These are phyloP conservation scores for Neurospora sp. DNA, from an alignment of 495 filamentous ascomycete species.

Conservation along the genomic window DNA sequence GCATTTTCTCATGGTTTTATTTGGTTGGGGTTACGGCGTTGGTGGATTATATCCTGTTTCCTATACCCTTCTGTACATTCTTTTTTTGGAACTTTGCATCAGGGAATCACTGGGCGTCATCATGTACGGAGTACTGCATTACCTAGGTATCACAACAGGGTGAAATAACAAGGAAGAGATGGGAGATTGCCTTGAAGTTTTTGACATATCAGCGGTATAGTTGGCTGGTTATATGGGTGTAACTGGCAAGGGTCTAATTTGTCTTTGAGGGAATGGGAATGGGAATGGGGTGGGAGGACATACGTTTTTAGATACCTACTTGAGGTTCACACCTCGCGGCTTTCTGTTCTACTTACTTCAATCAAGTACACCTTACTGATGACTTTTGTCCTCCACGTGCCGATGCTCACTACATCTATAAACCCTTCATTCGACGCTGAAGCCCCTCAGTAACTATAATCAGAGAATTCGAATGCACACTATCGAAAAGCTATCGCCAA, in stretches of 20 bases:
- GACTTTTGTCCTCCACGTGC: background rate
- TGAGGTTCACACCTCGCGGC: background rate
- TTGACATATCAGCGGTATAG: background rate
- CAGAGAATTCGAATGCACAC: background rate
- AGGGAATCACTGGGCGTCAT: background rate
- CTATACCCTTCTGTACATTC: background rate
- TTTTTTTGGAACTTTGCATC: background rate
- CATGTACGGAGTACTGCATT: background rate
- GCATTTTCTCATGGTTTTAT: background rate
- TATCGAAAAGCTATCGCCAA: background rate
- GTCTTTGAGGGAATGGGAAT: too few species aligned
- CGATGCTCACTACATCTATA: background rate
- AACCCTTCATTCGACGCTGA: background rate
- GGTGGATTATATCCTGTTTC: background rate
- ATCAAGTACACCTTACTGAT: background rate
- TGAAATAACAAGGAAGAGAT: background rate
- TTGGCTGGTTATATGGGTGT: background rate
- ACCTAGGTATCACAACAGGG: background rate
- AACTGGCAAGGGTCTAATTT: background rate
- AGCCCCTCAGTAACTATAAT: background rate
- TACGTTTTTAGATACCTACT: background rate
- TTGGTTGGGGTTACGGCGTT: background rate
- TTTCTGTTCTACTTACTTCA: background rate
- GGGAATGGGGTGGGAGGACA: background rate
- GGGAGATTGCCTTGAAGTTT: background rate